Evolutionary conservation across 169 alveolate species (phyloP), one percentile per base, ranked within the genome.

Genomic region (Besnoitia besnoiti): DNA sequence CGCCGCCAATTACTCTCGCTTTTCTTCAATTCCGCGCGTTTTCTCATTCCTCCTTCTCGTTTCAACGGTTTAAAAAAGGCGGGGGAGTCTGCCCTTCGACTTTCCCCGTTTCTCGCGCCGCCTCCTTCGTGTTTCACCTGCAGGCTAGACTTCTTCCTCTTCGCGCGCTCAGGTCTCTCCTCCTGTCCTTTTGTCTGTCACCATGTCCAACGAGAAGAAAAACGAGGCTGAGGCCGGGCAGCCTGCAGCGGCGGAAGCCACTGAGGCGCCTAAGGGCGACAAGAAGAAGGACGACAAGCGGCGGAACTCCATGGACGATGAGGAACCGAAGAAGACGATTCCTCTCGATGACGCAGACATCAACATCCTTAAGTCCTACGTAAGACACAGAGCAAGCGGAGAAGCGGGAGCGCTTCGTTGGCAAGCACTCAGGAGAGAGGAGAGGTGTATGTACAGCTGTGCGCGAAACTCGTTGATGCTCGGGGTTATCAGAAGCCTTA

Each of bases 291-390:
- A 67, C 44, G 42, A 1, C 24, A 50, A 50, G 62, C 30, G 19
- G 62, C n/a, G n/a, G n/a, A n/a, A n/a, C 67, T 55, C 67, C 12
- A 19, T 14, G 24, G 80, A 67, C 24, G 80, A 67, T 7, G 80
- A 67, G 44, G 80, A 67, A n/a, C 39, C 39, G 80, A 67, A 67
- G 44, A 67, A 67, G n/a, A 35, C 80, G 44, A 67, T 67, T 67
- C 95, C 93, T 24, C 91, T 94, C 49, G 96, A 94, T 50, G 96
- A 93, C 14, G 95, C 93, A 44, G 96, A 94, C 49, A 92, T 94
- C 61, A 77, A 80, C 73, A 94, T 94, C 88, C 93, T 94, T 89
- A 94, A 94, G 44, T 91, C 95, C 62, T 94, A 94, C 79, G 94
- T 91, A 91, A 42, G 80, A n/a, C 85, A 12, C 42, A 5, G 4